Evolutionary conservation across 208 protist genomes (phyloP).

Genomic region (Naegleria fowleri): DNA sequence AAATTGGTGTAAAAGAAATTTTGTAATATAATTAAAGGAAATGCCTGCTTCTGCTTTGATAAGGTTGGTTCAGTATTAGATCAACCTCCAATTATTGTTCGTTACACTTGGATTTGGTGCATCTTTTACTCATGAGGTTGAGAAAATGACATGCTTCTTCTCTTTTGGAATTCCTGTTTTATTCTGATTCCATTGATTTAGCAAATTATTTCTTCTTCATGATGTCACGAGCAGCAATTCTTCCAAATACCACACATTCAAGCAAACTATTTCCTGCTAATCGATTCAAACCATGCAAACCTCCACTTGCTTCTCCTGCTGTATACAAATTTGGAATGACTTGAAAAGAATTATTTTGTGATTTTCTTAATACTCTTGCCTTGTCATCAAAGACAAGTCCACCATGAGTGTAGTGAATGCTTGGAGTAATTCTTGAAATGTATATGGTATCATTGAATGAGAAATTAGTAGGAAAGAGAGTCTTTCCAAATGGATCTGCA

Average conservation of each 20-base stretch:
- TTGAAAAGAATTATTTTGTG: conserved; percentile 9
- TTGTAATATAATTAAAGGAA: no score
- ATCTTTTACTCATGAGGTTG: no score
- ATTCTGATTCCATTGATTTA: no score
- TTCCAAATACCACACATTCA: conserved; percentile 89
- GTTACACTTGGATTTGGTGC: no score
- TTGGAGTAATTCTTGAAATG: conserved; percentile 71
- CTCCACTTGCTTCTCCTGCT: conserved; percentile 85
- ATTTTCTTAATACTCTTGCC: conserved; percentile 55
- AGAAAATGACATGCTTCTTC: no score
- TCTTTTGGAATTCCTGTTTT: no score
- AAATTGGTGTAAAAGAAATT: no score
- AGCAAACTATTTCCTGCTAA: conserved; percentile 86
- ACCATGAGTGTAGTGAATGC: conserved; percentile 93
- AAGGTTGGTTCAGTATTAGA: no score
- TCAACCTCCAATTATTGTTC: no score
- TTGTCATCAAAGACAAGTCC: conserved; percentile 66
- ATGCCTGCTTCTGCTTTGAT: no score
- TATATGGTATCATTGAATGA: conserved; percentile 52
- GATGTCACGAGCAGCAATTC: conserved; percentile 48
- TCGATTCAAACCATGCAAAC: conserved; percentile 86
- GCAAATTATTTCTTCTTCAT: no score
- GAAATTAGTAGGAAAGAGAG: conserved; percentile 60
- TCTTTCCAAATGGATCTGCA: conserved; percentile 69
- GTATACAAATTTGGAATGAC: conserved; percentile 75